A percentile compares a stretch with the other conserved stretches of the same genome.
phyloP scores from a whole-genome alignment of 768 basidiomycete species.

The Mycena vulgaris region DNA sequence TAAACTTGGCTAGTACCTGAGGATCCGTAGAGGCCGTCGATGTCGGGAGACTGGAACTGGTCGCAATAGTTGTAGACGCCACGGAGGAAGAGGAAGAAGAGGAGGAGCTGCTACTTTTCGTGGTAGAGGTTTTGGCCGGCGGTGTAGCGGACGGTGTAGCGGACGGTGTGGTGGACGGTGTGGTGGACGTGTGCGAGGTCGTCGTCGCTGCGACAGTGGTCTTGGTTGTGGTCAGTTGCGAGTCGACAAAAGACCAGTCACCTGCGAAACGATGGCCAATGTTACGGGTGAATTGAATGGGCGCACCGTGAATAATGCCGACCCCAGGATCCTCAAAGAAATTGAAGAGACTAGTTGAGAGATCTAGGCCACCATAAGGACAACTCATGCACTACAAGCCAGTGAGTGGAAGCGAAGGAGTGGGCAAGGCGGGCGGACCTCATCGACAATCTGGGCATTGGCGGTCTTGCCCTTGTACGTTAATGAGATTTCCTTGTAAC shows the following conservation, averaged over 20 bases:
- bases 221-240: constrained; percentile 39
- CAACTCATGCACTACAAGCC: constrained; percentile 58
- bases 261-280: constrained; percentile 35
- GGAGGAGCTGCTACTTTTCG: constrained; percentile 23
- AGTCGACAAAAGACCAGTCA: constrained; percentile 56
- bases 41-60: constrained; percentile 12
- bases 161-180: constrained; percentile 21
- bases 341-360: constrained; percentile 62
- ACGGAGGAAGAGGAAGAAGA: constrained; percentile 14
- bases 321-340: constrained; percentile 51
- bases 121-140: constrained; percentile 1
- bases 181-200: constrained; percentile 31
- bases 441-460: constrained; percentile 61
- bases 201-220: constrained; percentile 38
- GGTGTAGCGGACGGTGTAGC: constrained; percentile 32
- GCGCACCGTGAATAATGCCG: constrained; percentile 50
- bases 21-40: constrained; percentile 13
- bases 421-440: constrained; percentile 45
- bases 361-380: constrained; percentile 59
- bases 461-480: constrained; percentile 53
- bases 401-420: not conserved
- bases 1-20: constrained; percentile 26
- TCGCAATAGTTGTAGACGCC: too few relatives aligned
- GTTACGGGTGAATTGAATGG: not conserved
- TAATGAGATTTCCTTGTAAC: constrained; percentile 63